Conservation (phyloP, 176 grass and related monocot genomes). For the Avena atlantica region DNA sequence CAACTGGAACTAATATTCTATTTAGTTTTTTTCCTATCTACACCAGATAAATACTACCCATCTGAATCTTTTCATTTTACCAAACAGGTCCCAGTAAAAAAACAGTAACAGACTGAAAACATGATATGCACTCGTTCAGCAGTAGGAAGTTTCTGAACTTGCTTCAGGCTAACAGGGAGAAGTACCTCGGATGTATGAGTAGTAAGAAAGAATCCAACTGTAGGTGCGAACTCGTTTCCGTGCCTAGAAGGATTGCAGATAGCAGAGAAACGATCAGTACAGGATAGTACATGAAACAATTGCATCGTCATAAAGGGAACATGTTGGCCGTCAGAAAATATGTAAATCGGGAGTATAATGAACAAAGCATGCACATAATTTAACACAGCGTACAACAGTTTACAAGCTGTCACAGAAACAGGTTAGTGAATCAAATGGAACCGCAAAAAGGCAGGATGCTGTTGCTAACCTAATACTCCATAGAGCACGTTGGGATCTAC, state of each 20-base stretch:
- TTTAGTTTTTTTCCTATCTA: not conserved
- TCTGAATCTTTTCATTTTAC: not conserved
- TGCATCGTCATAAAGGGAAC: not conserved
- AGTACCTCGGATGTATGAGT: conserved; percentile 71
- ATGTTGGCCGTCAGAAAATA: not conserved
- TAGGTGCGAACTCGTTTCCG: conserved; percentile 76
- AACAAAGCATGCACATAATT: not conserved
- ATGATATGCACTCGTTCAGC: not conserved
- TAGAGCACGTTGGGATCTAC: not conserved
- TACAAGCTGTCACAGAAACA: not conserved
- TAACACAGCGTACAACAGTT: not conserved
- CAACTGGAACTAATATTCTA: not conserved
- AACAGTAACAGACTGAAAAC: not conserved
- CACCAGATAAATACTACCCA: not conserved
- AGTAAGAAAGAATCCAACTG: conserved; percentile 68
- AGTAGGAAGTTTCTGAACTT: not conserved
- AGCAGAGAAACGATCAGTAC: not conserved
- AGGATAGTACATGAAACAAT: not conserved
- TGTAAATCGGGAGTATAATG: not conserved
- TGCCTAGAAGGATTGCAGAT: conserved; percentile 49
- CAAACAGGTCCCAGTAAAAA: not conserved
- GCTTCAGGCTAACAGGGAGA: not conserved
- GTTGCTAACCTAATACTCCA: not conserved
- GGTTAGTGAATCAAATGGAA: not conserved
- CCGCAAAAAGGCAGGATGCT: not conserved